Base-by-base conservation (phyloP, 2,329 filamentous ascomycete species). In the Septoria linicola region DNA sequence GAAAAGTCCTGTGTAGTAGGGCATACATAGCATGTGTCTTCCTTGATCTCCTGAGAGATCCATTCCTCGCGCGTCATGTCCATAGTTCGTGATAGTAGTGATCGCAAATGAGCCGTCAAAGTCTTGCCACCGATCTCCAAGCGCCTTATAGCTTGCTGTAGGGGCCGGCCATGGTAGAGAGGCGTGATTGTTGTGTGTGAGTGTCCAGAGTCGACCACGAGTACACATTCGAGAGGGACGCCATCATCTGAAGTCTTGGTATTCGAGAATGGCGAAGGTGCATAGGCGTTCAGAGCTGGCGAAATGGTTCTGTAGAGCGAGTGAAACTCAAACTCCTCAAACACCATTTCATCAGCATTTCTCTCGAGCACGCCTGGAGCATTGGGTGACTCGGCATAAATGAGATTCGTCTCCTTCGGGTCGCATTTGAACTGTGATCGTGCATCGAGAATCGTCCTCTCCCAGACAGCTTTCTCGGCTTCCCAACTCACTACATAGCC, bases 401-500 rank as follows among this genome's bases (percentile, higher is more conserved):
- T 73, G 51, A 99, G 73, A 41, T 89, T 85, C n/a, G 89, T 93
- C 49, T 92, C 85, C 46, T 79, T 75, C 0, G 92, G 88, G 60
- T 95, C 85, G 68, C 87, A 89, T 70, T 76, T 49, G 8, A 59
- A 48, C 10, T 45, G 31, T 36, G 53, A 52, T 32, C 63, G 72
- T 71, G 62, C 76, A 59, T 87, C 83, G 62, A 95, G 85, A 65
- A 97, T 88, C 54, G 91, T 85, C 61, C 85, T 83, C 64, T 96
- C 90, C 93, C 93, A 99, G 44, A 99, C 89, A 65, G 93, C 91
- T 71, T 89, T 92, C 73, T 99, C 83, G 0, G 87, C 85, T 70
- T 99, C 93, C 93, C 93, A 99, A 66, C 92, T 96, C 55, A 97
- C 91, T 42, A 97, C 78, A 66, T 88, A 97, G 6, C 93, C 93